Evolutionary conservation across 1,284 basidiomycete species (phyloP), one percentile per base, ranked within the genome.

Genomic region (Spongispora temasekensis): DNA sequence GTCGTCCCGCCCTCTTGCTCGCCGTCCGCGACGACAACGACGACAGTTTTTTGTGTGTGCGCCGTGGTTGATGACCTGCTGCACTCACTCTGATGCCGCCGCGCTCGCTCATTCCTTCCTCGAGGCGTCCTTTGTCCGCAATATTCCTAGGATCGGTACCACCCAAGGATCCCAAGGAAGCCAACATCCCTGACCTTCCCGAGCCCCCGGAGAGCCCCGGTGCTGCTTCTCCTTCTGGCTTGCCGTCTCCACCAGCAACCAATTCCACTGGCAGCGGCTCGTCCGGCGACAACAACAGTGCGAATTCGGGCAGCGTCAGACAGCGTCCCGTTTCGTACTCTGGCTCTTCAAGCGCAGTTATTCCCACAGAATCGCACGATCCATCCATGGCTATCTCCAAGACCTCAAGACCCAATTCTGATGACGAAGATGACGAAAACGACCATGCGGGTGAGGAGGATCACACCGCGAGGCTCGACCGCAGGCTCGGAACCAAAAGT

Each of bases 231-330:
- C 75, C 80, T 61, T 89, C 88, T 12, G 89, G 90, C 9, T 73
- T 92, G 7, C 90, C 90, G 2, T 91, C 89, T 19, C 90, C 90
- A 1, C 90, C 90, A 46, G 90, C 89, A 40, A 89, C 90, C 27
- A 91, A 91, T 69, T 91, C 89, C 21, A 90, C 89, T 2, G 89
- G 88, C 28, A 90, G 89, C 71, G 88, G 89, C 54, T 90, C 89
- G 68, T 84, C 84, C 3, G 87, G 86, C 55, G 86, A 88, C 69
- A 79, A 80, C 61, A 79, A 78, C 60, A 85, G 82, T 66, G 79
- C 82, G 31, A 79, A 78, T 62, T 71, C 78, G 42, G 81, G 84
- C 61, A 80, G 79, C 67, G 63, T 79, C 62, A 78, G 81, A 64
- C 74, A 75, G 60, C 77, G 79, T 57, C 72, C 75, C 27, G 61